Evolutionary conservation across 306 rosid genomes (phyloP), one percentile per base, ranked within the genome.

Genomic region (Alnus glutinosa): DNA sequence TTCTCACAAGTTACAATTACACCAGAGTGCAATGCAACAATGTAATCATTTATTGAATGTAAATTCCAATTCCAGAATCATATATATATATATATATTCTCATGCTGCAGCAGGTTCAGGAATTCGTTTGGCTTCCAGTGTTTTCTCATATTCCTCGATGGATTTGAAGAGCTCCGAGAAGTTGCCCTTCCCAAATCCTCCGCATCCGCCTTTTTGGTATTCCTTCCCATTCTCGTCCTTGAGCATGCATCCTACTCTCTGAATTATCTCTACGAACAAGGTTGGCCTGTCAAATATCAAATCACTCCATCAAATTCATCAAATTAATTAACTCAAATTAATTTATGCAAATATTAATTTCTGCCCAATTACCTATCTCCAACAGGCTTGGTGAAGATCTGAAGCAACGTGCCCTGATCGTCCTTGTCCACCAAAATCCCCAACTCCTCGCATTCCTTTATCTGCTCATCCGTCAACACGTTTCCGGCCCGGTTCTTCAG

Each of bases 151-250:
- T 15, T 96, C 98, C 80, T 96, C 98, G 9, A 96, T 93, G 78
- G 99, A 93, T 76, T 93, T 96, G 93, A 96, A 93, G 57, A 93
- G 98, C 91, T 89, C 98, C 0, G 98, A 96, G 67, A 93, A 96
- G 90, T 96, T 96, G 2, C 99, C 99, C 83, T 96, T 96, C 32
- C 99, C 98, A 82, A 96, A 96, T 1, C 98, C 99, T 0, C 99
- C 99, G 68, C 99, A 93, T 9, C 97, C 99, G 23, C 97, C 98
- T 76, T 93, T 90, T 76, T 96, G 99, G 78, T 88, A 90, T 37
- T 13, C 83, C 70, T 86, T 88, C 32, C 99, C 99, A 66, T 88
- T 85, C 66, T 91, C 98, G 57, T 96, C 89, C 88, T 91, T 81
- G 1, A 87, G 62, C 96, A 91, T 90, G 88, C 99, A 95, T 51